Evolutionary conservation across 306 rosid genomes (phyloP), one percentile per base, ranked within the genome.

Genomic region (Casuarina cunninghamiana): DNA sequence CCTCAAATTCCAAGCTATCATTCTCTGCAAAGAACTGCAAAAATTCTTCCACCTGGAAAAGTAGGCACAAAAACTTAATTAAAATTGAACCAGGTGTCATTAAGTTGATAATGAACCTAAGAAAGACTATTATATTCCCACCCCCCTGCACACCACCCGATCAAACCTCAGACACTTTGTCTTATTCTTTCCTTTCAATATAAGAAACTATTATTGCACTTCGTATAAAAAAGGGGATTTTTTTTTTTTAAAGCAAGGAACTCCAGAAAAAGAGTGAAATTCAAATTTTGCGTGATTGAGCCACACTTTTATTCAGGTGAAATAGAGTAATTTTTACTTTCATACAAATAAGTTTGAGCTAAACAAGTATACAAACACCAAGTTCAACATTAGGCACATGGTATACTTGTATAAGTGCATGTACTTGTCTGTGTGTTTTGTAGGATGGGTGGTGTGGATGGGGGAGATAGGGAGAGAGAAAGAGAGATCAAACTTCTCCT

Each of bases 21-120:
- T 79, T 90, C 82, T 91, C 90, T 46, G 91, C 72, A 72, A 92
- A 84, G 72, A 83, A 79, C 75, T 74, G 85, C 71, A 88, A 39
- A 78, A 89, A 91, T 71, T 75, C 83, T 78, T 83, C 80, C 76
- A 76, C 89, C 96, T 92, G 88, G 68, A 72, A 19, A 71, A 70
- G 51, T 55, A 43, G 55, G 57, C 49, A 26, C 35, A 83, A 32
- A 54, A 73, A 74, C 72, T 48, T 35, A 53, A 58, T 44, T 13
- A 42, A 65, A 21, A 43, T 49, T 21, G 48, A 77, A 21, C 61
- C 72, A 84, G 32, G 32, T 74, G 57, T 49, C 67, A 57, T 49
- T 21, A 67, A 48, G 35, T 26, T 74, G 44, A 1, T 6, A 12
- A 43, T 43, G 39, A 49, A 48, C 51, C 51, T 46, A 46, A 46